These are phyloP conservation scores for Ampelomyces quisqualis DNA, from an alignment of 2,329 filamentous ascomycete species.

Conservation along the genomic window DNA sequence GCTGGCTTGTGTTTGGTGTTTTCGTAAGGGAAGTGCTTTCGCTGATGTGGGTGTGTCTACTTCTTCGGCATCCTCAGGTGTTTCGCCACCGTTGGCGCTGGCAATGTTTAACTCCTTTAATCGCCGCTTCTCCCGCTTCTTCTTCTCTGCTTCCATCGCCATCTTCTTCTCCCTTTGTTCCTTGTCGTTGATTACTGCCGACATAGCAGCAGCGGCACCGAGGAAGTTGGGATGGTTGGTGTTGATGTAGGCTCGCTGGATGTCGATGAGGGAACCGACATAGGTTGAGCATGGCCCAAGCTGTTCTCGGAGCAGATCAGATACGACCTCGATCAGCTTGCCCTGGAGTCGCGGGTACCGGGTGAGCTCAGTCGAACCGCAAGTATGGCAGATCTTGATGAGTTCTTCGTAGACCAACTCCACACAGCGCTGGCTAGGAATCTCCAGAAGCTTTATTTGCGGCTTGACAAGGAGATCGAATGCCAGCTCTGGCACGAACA, in stretches of 20 bases:
- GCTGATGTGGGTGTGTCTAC: constrained; percentile 53
- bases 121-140: constrained; percentile 78
- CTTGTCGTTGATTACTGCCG: constrained; percentile 89
- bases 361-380: constrained; percentile 89
- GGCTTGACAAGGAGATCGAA: constrained; percentile 98
- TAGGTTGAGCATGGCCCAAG: constrained; percentile 86
- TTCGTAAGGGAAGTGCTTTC: constrained; percentile 60
- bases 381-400: constrained; percentile 99
- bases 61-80: constrained; percentile 65
- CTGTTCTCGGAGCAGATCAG: constrained; percentile 87
- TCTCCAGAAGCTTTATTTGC: constrained; percentile 94
- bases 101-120: constrained; percentile 75
- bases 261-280: constrained; percentile 94
- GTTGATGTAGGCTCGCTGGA: constrained; percentile 98
- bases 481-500: constrained; percentile 96
- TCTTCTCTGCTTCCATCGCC: constrained; percentile 77
- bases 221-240: constrained; percentile 99
- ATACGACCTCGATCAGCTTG: constrained; percentile 97
- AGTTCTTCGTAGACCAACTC: constrained; percentile 98
- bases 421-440: constrained; percentile 93
- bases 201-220: constrained; percentile 95
- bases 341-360: constrained; percentile 90
- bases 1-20: constrained; percentile 60
- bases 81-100: constrained; percentile 50
- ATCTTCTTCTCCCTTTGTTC: constrained; percentile 89